Percentiles rank a stretch among this genome's conserved stretches.
Evolutionary conservation across 805 yeast genomes (phyloP).

Genomic region (Ogataea ganodermae): DNA sequence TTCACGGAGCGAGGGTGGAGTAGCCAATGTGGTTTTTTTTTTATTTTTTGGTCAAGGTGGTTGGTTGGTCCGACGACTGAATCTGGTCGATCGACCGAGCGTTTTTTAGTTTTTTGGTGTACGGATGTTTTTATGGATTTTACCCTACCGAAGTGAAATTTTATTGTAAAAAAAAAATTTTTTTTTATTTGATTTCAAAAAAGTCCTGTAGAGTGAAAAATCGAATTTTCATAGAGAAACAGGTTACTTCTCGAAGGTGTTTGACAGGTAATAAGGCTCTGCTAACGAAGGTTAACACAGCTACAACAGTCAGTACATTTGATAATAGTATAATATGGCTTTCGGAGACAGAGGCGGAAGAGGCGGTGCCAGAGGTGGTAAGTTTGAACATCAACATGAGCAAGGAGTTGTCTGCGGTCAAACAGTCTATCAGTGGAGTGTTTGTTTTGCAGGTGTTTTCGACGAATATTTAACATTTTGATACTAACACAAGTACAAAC

Average conservation of each 20-base stretch:
- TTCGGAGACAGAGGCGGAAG: slow-evolving; percentile 45
- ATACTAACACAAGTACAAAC: slow-evolving; percentile 7
- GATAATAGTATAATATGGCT: slow-evolving; percentile 55
- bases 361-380: slow-evolving; percentile 51
- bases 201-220: slow-evolving; percentile 1
- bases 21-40: too few species aligned
- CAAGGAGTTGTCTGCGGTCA: too few species aligned
- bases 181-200: slow-evolving; percentile 8
- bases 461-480: background rate
- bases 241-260: slow-evolving; percentile 1
- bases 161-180: slow-evolving; percentile 10
- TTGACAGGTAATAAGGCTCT: slow-evolving; percentile 8
- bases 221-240: background rate
- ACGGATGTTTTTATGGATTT: background rate
- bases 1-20: too few species aligned
- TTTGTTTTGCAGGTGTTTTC: too few species aligned
- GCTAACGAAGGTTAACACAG: slow-evolving; percentile 8
- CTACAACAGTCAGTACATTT: slow-evolving; percentile 8
- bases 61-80: too few species aligned
- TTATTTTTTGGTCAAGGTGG: too few species aligned
- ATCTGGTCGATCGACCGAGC: background rate
- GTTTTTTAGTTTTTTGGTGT: background rate
- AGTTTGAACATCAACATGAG: slow-evolving; percentile 9
- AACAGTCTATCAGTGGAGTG: too few species aligned
- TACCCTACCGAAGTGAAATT: slow-evolving; percentile 12